Conservation (phyloP, 768 basidiomycete genomes). For the Scleroderma bovista region DNA sequence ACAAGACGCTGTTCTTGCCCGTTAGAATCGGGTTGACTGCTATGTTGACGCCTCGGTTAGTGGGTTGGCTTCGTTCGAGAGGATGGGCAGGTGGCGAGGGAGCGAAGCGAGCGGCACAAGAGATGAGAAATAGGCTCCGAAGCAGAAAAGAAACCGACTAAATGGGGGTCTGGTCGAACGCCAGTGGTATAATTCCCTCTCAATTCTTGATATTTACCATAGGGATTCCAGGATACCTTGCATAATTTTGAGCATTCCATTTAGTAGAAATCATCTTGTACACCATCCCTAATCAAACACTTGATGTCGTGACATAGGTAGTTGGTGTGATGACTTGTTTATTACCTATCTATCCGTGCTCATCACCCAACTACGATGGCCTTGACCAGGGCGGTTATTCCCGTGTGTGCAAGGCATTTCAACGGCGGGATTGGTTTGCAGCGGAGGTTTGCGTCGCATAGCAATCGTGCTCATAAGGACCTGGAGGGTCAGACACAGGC, state of each 20-base stretch:
- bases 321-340: too few relatives aligned
- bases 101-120: conserved; percentile 53
- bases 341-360: conserved; percentile 1
- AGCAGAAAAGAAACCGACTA: conserved; percentile 18
- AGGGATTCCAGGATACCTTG: too few relatives aligned
- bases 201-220: background rate
- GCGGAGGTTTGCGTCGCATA: conserved; percentile 40
- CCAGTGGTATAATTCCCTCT: too few relatives aligned
- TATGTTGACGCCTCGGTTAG: conserved; percentile 78
- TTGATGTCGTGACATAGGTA: too few relatives aligned
- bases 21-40: conserved; percentile 87
- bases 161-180: too few relatives aligned
- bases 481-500: conserved; percentile 39
- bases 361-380: conserved; percentile 35
- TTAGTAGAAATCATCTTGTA: too few relatives aligned
- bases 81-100: conserved; percentile 83
- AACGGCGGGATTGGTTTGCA: conserved; percentile 24
- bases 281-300: too few relatives aligned
- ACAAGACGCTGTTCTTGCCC: conserved; percentile 92
- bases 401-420: conserved; percentile 31
- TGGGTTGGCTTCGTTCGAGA: conserved; percentile 70
- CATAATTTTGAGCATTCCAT: too few relatives aligned
- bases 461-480: conserved; percentile 39
- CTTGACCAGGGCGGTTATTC: conserved; percentile 35
- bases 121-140: conserved; percentile 33